Conservation (phyloP, 2,329 filamentous ascomycete genomes). For the Stachybotrys elegans region DNA sequence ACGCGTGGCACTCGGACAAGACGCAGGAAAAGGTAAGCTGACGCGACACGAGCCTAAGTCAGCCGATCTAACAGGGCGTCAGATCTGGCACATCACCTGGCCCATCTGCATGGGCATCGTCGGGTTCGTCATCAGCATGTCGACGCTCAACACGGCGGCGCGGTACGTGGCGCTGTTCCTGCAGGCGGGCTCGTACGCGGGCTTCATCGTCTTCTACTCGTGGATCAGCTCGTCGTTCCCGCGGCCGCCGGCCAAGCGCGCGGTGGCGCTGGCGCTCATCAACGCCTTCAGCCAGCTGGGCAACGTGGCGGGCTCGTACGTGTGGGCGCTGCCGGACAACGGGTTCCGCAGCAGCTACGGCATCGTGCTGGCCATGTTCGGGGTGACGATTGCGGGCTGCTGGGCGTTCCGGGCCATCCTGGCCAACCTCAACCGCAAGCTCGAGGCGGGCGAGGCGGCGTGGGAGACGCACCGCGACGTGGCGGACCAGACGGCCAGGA, state of each 20-base stretch:
- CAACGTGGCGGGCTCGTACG: conserved; percentile 57
- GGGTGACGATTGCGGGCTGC: conserved; percentile 50
- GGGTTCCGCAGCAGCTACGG: conserved; percentile 61
- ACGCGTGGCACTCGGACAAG: conserved; percentile 51
- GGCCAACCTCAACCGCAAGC: conserved; percentile 38
- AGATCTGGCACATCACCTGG: conserved; percentile 54
- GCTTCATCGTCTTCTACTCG: conserved; percentile 53
- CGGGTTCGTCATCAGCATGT: conserved; percentile 57
- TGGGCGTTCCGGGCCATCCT: conserved; percentile 42
- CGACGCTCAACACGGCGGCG: conserved; percentile 48
- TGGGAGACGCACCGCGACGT: conserved; percentile 32
- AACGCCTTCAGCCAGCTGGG: conserved; percentile 54
- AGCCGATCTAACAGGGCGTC: conserved; percentile 3
- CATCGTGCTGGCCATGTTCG: conserved; percentile 61
- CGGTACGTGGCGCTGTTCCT: conserved; percentile 58
- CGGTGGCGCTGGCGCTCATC: conserved; percentile 56
- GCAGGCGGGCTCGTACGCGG: conserved; percentile 52
- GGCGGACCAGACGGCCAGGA: conserved; percentile 31
- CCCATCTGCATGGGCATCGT: conserved; percentile 48
- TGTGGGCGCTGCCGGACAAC: conserved; percentile 54
- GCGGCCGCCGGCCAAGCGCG: conserved; percentile 54
- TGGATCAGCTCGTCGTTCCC: conserved; percentile 56
- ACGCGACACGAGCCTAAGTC: neutral
- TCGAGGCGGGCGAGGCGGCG: conserved; percentile 36
- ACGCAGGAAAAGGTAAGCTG: conserved; percentile 44